Evolutionary conservation across 441 rosid species (phyloP).

Genomic region (Croton setiger): DNA sequence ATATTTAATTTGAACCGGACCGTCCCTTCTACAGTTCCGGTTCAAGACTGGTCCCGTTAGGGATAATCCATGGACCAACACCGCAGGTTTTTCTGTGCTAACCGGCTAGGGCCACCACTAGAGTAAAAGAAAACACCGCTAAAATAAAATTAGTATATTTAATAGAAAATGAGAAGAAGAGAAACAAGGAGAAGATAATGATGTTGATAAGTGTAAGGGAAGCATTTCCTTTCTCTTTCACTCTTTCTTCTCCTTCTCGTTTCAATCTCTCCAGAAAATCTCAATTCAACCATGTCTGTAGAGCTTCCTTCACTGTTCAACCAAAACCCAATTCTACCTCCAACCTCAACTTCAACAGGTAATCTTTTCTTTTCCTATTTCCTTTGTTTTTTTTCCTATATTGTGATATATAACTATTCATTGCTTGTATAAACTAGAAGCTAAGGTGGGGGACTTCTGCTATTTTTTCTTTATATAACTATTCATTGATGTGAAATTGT

Average conservation of each 20-base stretch:
- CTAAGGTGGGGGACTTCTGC: background rate
- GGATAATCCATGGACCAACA: too few relatives aligned
- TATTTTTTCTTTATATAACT: background rate
- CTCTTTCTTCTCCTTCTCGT: constrained; percentile 26
- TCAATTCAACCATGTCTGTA: constrained; percentile 35
- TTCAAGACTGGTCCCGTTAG: too few relatives aligned
- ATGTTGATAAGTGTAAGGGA: constrained; percentile 69
- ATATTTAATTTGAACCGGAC: too few relatives aligned
- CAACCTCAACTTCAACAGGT: constrained; percentile 44
- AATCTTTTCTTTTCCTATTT: constrained; percentile 14
- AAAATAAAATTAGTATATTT: too few relatives aligned
- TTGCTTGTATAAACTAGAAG: background rate
- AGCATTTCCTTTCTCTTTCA: constrained; percentile 42
- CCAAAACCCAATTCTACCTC: constrained; percentile 35
- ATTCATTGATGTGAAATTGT: too few relatives aligned
- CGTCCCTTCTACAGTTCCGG: too few relatives aligned
- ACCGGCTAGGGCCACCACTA: too few relatives aligned
- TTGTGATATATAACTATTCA: background rate
- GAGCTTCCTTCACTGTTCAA: constrained; percentile 42
- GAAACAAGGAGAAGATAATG: constrained; percentile 23
- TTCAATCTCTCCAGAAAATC: constrained; percentile 22
- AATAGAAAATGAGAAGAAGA: background rate
- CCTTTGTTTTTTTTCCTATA: constrained; percentile 11
- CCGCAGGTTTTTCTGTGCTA: too few relatives aligned
- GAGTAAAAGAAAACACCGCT: background rate